A percentile compares a stretch with the other conserved stretches of the same genome.
Evolutionary conservation across 2,329 filamentous ascomycete species (phyloP).

Genomic region (Parasarocladium wereldwijsianum): DNA sequence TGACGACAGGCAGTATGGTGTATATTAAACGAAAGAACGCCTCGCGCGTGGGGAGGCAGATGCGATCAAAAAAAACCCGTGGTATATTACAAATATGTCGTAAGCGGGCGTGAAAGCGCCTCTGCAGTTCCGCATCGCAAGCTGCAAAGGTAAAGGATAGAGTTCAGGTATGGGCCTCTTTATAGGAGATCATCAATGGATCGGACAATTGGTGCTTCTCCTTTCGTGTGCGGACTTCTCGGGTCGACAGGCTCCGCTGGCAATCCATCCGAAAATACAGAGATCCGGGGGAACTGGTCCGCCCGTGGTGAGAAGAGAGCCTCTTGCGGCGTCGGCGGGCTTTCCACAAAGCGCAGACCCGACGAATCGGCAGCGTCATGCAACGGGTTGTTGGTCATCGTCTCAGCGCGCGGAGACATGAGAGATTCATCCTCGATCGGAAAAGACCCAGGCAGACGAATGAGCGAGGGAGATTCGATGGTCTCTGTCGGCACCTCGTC

Average conservation of each 20-base stretch:
- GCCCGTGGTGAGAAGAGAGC: conserved; percentile 38
- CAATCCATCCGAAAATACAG: conserved; percentile 34
- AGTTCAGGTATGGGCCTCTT: conserved; percentile 7
- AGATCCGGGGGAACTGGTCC: conserved; percentile 37
- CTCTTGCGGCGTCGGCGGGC: conserved; percentile 34
- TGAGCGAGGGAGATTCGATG: not conserved
- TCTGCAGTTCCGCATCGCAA: too few species aligned
- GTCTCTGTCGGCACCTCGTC: not conserved
- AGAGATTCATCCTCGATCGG: conserved; percentile 35
- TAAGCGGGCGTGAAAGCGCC: too few species aligned
- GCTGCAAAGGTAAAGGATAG: conserved; percentile 1
- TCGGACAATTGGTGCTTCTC: conserved; percentile 59
- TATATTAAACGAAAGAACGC: too few species aligned
- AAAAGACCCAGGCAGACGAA: conserved; percentile 10
- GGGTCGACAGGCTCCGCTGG: conserved; percentile 46
- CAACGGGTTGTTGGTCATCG: conserved; percentile 57
- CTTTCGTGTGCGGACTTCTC: conserved; percentile 58
- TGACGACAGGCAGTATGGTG: too few species aligned
- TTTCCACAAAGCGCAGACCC: conserved; percentile 38
- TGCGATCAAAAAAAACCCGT: too few species aligned
- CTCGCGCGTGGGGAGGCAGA: too few species aligned
- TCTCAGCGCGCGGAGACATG: conserved; percentile 57
- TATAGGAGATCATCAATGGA: conserved; percentile 68
- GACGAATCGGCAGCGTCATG: conserved; percentile 20
- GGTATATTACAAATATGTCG: too few species aligned